These are phyloP conservation scores for Mycocentrospora acerina DNA, from an alignment of 2,329 filamentous ascomycete genomes.

Conservation along the genomic window DNA sequence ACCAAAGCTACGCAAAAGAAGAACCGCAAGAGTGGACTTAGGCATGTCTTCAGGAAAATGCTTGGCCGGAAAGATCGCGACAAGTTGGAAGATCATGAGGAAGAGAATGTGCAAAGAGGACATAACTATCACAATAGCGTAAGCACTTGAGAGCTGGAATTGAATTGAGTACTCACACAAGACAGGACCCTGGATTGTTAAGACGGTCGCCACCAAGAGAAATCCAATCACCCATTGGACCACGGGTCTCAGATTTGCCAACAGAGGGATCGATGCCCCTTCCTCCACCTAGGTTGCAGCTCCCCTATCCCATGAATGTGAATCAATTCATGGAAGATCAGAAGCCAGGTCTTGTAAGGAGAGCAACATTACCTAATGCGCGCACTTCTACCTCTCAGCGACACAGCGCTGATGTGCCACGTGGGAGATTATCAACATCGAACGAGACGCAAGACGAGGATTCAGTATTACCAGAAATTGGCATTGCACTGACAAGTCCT, in stretches of 20 bases:
- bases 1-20: slow-evolving; percentile 29
- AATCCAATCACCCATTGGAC: slow-evolving; percentile 17
- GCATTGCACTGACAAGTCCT: slow-evolving; percentile 39
- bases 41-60: slow-evolving; percentile 42
- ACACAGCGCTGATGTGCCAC: slow-evolving; percentile 29
- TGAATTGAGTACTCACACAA: slow-evolving; percentile 4
- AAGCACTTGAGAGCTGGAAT: slow-evolving; percentile 5
- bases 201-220: slow-evolving; percentile 24
- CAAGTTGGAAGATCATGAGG: slow-evolving; percentile 22
- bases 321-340: slow-evolving; percentile 39
- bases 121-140: slow-evolving; percentile 42
- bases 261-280: slow-evolving; percentile 35
- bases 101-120: slow-evolving; percentile 20
- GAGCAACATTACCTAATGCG: slow-evolving; percentile 40
- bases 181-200: slow-evolving; percentile 35
- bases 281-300: slow-evolving; percentile 38
- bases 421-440: slow-evolving; percentile 25
- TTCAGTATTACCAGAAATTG: slow-evolving; percentile 34
- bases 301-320: slow-evolving; percentile 46
- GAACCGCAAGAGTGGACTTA: slow-evolving; percentile 40
- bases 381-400: slow-evolving; percentile 26
- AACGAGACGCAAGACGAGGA: slow-evolving; percentile 33
- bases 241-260: slow-evolving; percentile 39
- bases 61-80: slow-evolving; percentile 38
- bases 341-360: slow-evolving; percentile 25